Percentiles rank a stretch among this genome's conserved stretches.
Evolutionary conservation across 352 stramenopile species (phyloP).

Genomic region (Blastocystis sp.): DNA sequence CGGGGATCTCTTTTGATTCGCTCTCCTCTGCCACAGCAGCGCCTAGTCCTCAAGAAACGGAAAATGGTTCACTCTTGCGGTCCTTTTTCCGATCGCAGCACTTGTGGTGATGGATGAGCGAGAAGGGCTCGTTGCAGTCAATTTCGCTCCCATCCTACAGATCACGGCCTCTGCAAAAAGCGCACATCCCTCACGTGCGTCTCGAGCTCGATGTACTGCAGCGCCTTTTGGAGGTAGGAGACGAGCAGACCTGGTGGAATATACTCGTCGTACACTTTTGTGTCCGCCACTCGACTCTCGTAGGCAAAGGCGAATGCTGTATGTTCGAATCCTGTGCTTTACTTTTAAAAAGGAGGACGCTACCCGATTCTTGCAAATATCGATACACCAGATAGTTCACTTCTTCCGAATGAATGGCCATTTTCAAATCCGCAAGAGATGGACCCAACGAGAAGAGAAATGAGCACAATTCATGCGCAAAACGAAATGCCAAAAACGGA

Average conservation of each 20-base stretch:
- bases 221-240: constrained; percentile 59
- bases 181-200: constrained; percentile 55
- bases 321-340: constrained; percentile 59
- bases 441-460: not conserved
- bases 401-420: constrained; percentile 68
- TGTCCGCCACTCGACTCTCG: constrained; percentile 57
- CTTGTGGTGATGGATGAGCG: constrained; percentile 59
- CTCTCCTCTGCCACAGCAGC: constrained; percentile 13
- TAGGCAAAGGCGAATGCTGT: constrained; percentile 67
- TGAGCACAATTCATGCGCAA: not conserved
- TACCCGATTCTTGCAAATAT: constrained; percentile 69
- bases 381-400: constrained; percentile 68
- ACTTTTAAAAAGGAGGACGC: not conserved
- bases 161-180: not conserved
- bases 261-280: constrained; percentile 61
- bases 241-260: constrained; percentile 47
- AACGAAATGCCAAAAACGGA: not conserved
- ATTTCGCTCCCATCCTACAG: constrained; percentile 62
- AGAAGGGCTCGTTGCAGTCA: constrained; percentile 65
- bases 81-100: constrained; percentile 50
- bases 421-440: not conserved
- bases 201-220: constrained; percentile 68
- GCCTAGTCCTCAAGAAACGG: not conserved
- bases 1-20: constrained; percentile 38
- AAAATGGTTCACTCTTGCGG: not conserved